Evolutionary conservation across 352 stramenopile species (phyloP), one percentile per base, ranked within the genome.

Genomic region (Phytophthora sansomeana): DNA sequence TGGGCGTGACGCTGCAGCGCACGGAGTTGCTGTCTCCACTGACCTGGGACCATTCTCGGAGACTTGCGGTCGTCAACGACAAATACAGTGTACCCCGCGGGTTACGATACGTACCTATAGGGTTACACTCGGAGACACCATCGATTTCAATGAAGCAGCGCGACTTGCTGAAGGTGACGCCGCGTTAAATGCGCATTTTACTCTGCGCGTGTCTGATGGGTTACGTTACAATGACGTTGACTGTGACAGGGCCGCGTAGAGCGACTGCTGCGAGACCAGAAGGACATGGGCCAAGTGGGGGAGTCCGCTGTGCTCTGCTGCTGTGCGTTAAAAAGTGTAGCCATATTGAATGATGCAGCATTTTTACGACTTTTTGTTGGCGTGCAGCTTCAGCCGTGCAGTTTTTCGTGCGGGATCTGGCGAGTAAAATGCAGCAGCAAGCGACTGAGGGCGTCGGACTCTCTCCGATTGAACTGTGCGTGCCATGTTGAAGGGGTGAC

Each of bases 231-330:
- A 48, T 39, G 29, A 4, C 1, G 5, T 42, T 50, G 26, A 29
- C 2, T 51, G 2, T 36, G 2, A 14, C 24, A 89, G 80, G 74
- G 81, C 4, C 81, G 83, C 38, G 80, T 92, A 46, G 91, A 91
- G 81, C 77, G 77, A 28, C 50, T 92, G 35, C 73, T 92, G 38
- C 78, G 75, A 36, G 78, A 85, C 24, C 78, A 90, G 47, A 82
- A 89, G 55, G 84, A 91, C 69, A 90, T 91, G 80, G 84, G 84
- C 2, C 80, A 90, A 77, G 71, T 92, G 52, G 72, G 60, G 38
- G 81, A 92, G 14, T 63, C 69, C 14, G 80, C 81, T 5, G 66
- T 85, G 44, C 42, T 82, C 16, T 72, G 69, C 39, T 89, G 71
- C 54, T 72, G 81, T 90, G 47, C 44, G 68, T 57, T 19, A 24